A percentile compares a stretch with the other conserved stretches of the same genome.
Evolutionary conservation across 1,139 yeast genomes (phyloP).

Genomic region (Debaryomyces sp.): DNA sequence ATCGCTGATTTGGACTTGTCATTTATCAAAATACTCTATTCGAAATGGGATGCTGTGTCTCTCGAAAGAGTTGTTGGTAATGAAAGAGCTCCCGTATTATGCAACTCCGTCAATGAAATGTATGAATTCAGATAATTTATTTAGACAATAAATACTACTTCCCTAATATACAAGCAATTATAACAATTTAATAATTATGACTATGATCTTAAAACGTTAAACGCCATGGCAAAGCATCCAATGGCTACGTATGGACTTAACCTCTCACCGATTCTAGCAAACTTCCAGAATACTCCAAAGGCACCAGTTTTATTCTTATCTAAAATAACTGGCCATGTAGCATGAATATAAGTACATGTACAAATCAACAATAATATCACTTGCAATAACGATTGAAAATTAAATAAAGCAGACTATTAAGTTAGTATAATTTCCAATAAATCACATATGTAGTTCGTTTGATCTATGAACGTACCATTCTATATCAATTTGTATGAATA

Average conservation of each 20-base stretch:
- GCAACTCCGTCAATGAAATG: constrained; percentile 70
- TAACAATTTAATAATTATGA: neutral
- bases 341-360: constrained; percentile 87
- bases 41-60: constrained; percentile 79
- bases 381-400: constrained; percentile 84
- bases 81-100: constrained; percentile 69
- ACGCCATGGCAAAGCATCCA: constrained; percentile 86
- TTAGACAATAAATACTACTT: neutral
- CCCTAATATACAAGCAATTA: constrained; percentile 8
- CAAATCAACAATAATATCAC: constrained; percentile 84
- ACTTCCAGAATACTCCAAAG: constrained; percentile 89
- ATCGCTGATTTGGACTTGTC: constrained; percentile 63
- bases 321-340: constrained; percentile 81
- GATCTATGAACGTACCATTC: neutral
- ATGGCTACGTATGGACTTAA: constrained; percentile 91
- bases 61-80: constrained; percentile 86
- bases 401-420: constrained; percentile 82
- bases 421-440: neutral
- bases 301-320: constrained; percentile 81
- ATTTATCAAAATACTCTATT: constrained; percentile 66
- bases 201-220: constrained; percentile 53
- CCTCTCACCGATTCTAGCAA: constrained; percentile 93
- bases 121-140: constrained; percentile 61
- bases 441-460: neutral
- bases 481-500: neutral